A percentile compares a stretch with the other conserved stretches of the same genome.
Evolutionary conservation across 306 rosid species (phyloP).

Genomic region (Alnus rubra): DNA sequence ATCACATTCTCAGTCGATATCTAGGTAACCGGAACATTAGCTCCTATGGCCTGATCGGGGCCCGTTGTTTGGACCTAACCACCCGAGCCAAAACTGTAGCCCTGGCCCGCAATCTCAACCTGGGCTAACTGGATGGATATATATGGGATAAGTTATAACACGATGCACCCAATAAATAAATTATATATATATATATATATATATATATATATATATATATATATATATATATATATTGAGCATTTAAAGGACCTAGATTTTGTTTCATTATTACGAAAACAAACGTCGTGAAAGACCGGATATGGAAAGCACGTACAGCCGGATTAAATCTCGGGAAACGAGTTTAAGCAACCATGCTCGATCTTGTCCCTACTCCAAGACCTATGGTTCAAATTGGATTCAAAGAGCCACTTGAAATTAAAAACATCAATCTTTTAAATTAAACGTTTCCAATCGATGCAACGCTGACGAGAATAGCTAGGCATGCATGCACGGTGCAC

Average conservation of each 20-base stretch:
- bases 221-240: background rate
- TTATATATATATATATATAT: too few relatives aligned
- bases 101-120: too few relatives aligned
- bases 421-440: background rate
- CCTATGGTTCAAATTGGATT: background rate
- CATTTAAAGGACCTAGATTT: conserved; percentile 19
- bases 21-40: too few relatives aligned
- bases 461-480: conserved; percentile 35
- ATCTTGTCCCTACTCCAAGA: background rate
- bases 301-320: background rate
- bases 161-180: background rate
- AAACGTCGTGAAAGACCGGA: background rate
- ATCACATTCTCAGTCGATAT: too few relatives aligned
- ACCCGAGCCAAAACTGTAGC: too few relatives aligned
- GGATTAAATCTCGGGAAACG: conserved; percentile 10
- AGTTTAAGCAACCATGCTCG: background rate
- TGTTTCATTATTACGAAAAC: conserved; percentile 14
- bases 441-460: conserved; percentile 27
- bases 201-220: too few relatives aligned
- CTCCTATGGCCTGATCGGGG: too few relatives aligned
- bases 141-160: too few relatives aligned
- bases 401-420: conserved; percentile 15
- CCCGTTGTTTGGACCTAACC: too few relatives aligned
- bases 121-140: too few relatives aligned
- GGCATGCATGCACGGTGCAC: conserved; percentile 1